Percentiles rank a stretch among this genome's conserved stretches.
These are phyloP conservation scores for Chytridium lagenaria DNA, from an alignment of 371 early-diverging fungal genomes.

Conservation along the genomic window DNA sequence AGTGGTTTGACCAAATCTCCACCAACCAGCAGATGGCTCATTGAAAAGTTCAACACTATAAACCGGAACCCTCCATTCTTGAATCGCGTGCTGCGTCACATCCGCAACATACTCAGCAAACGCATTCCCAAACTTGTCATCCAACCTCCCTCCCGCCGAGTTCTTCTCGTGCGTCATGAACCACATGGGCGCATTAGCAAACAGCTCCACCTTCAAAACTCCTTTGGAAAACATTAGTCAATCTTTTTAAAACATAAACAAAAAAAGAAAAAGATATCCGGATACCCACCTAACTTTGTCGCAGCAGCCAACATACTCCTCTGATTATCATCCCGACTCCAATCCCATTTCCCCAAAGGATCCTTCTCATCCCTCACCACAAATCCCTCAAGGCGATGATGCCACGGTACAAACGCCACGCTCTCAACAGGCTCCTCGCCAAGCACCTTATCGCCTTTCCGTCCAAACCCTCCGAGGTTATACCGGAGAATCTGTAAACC, in stretches of 20 bases:
- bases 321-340: conserved; percentile 32
- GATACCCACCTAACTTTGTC: background rate
- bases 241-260: background rate
- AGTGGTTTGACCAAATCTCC: conserved; percentile 20
- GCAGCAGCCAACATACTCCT: conserved; percentile 26
- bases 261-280: background rate
- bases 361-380: conserved; percentile 11
- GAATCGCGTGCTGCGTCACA: conserved; percentile 23
- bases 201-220: conserved; percentile 26
- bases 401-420: conserved; percentile 9
- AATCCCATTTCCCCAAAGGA: conserved; percentile 25
- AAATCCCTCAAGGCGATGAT: conserved; percentile 31
- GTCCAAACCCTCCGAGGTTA: conserved; percentile 35
- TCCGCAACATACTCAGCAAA: conserved; percentile 25
- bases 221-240: background rate
- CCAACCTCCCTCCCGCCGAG: conserved; percentile 27
- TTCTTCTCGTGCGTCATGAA: conserved; percentile 34
- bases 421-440: background rate
- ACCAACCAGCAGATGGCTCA: conserved; percentile 33
- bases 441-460: conserved; percentile 20
- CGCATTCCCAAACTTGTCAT: background rate
- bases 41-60: conserved; percentile 28
- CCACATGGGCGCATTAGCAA: conserved; percentile 41
- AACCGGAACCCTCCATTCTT: conserved; percentile 22
- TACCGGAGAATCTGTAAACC: conserved; percentile 34